Conservation (phyloP, 176 grass and related monocot genomes). For the Aegilops umbellulata region DNA sequence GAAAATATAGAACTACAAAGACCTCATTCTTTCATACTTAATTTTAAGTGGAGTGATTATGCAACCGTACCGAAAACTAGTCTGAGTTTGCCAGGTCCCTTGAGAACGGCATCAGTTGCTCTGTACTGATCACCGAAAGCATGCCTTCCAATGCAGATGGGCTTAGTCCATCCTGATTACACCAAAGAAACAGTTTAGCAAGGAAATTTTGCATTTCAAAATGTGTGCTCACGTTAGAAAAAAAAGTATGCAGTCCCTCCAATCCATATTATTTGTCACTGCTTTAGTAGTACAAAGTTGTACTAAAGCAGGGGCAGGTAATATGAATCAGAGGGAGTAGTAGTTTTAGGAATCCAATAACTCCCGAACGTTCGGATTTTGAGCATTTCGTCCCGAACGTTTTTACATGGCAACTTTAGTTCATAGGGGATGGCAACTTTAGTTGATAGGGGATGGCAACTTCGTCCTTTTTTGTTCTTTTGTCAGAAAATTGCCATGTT, state of each 20-base stretch:
- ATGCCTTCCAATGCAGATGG: constrained; percentile 99
- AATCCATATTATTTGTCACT: too few species aligned
- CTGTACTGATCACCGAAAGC: constrained; percentile 98
- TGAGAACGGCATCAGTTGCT: constrained; percentile 90
- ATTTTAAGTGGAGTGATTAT: background rate
- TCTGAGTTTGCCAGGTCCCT: constrained; percentile 97
- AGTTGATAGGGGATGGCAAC: too few species aligned
- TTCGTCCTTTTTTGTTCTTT: too few species aligned
- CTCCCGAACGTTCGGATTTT: too few species aligned
- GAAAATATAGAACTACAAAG: background rate
- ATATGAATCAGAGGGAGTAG: background rate
- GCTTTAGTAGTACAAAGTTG: too few species aligned
- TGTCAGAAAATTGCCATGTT: too few species aligned
- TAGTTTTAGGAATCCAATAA: too few species aligned
- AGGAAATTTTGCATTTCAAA: constrained; percentile 14
- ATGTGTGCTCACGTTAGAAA: background rate
- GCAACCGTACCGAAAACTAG: constrained; percentile 80
- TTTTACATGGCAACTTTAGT: too few species aligned
- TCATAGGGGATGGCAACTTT: too few species aligned
- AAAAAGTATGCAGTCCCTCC: background rate
- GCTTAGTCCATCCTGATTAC: constrained; percentile 90
- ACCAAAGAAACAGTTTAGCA: constrained; percentile 19
- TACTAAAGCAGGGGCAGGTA: too few species aligned
- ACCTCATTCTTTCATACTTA: background rate
- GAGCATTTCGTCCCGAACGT: too few species aligned